Percentiles rank a stretch among this genome's conserved stretches.
Conservation (phyloP, 768 basidiomycete genomes). For the Phanerochaete sordida region DNA sequence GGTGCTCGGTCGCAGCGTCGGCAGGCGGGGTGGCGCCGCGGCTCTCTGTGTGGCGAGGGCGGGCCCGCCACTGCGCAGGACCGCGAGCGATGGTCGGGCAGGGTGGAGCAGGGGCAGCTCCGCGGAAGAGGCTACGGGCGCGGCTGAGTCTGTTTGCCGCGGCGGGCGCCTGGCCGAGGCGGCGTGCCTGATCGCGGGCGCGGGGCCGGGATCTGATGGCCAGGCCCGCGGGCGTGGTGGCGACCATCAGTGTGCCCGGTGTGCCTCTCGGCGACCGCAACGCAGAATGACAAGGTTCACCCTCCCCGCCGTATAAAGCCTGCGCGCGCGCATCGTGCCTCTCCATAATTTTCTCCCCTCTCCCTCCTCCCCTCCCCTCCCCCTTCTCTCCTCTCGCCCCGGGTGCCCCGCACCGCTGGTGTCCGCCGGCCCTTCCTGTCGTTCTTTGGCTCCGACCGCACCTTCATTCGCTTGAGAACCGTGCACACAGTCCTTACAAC, state of each 20-base stretch:
- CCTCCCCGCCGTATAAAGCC: conserved; percentile 3
- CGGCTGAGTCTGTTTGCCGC: not conserved
- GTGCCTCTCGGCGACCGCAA: not conserved
- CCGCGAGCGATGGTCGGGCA: not conserved
- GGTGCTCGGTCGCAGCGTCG: too few species aligned
- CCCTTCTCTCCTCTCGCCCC: not conserved
- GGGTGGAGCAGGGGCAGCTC: not conserved
- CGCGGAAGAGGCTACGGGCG: not conserved
- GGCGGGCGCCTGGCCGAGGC: not conserved
- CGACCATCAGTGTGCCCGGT: not conserved
- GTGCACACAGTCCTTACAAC: not conserved
- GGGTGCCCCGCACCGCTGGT: conserved; percentile 3
- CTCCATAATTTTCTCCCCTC: not conserved
- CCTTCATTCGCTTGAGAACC: conserved; percentile 4
- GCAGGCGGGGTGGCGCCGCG: too few species aligned
- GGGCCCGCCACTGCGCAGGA: not conserved
- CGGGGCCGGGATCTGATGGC: conserved; percentile 5
- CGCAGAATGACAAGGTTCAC: not conserved
- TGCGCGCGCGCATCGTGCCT: not conserved
- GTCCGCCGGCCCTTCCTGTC: conserved; percentile 5
- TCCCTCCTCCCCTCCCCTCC: conserved; percentile 4
- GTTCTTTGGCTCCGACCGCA: conserved; percentile 5
- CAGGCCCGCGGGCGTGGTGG: conserved; percentile 3
- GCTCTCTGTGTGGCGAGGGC: not conserved
- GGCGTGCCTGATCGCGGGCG: not conserved